These are phyloP conservation scores for Rhododendron kiyosumense DNA, from an alignment of 148 eudicot genomes.

Conservation along the genomic window DNA sequence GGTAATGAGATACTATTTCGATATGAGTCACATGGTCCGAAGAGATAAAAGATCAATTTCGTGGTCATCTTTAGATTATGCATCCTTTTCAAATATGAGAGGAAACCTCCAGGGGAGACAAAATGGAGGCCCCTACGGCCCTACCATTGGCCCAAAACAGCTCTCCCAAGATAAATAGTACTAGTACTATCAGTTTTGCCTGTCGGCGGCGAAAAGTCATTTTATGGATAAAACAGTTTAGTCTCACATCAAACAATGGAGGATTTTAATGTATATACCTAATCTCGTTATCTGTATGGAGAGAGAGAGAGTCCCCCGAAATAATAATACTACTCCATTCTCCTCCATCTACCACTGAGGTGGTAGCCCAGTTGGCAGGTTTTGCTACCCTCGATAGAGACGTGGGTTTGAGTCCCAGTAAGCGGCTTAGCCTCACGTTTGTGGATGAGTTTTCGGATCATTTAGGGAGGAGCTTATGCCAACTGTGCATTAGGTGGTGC, in stretches of 20 bases:
- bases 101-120: background rate
- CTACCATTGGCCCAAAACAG: background rate
- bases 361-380: no score
- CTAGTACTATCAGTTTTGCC: background rate
- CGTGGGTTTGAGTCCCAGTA: no score
- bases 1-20: background rate
- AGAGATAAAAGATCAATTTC: background rate
- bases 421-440: no score
- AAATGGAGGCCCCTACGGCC: background rate
- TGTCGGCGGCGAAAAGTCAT: background rate
- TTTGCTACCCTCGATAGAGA: no score
- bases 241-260: background rate
- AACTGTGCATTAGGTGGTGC: no score
- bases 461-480: no score
- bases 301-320: background rate
- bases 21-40: background rate
- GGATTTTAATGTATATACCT: background rate
- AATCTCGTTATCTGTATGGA: background rate
- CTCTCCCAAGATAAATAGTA: background rate
- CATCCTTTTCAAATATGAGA: background rate
- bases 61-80: background rate
- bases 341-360: no score
- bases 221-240: background rate
- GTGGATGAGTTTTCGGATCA: no score
- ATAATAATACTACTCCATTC: no score